phyloP scores from a whole-genome alignment of 805 yeast genomes.

The Tetrapisispora arboricola region DNA sequence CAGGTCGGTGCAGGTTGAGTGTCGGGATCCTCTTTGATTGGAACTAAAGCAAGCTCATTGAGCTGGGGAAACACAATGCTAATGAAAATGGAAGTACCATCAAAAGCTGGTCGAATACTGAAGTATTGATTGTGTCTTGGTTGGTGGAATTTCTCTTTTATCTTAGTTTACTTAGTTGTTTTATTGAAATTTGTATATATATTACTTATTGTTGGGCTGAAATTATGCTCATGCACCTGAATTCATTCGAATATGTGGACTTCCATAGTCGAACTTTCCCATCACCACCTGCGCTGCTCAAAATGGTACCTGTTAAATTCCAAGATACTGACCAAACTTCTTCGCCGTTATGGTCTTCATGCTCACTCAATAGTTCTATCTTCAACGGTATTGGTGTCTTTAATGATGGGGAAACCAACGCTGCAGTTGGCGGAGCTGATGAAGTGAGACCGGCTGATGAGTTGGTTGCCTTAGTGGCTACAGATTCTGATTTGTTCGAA shows the following conservation, averaged over 20 bases:
- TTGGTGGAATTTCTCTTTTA: too few species aligned
- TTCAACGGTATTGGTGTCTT: conserved; percentile 12
- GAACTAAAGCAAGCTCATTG: too few species aligned
- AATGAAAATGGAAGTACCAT: too few species aligned
- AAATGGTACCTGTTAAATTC: conserved; percentile 87
- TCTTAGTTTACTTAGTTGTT: too few species aligned
- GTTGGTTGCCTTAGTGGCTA: background rate
- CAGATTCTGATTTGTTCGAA: background rate
- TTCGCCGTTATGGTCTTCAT: conserved; percentile 72
- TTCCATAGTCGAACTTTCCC: conserved; percentile 91
- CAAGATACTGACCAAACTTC: conserved; percentile 96
- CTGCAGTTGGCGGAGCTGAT: background rate
- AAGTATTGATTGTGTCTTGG: too few species aligned
- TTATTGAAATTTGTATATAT: too few species aligned
- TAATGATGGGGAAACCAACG: background rate
- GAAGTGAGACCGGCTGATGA: background rate
- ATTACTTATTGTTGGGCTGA: conserved; percentile 28
- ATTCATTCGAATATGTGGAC: conserved; percentile 71
- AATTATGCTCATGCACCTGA: conserved; percentile 84
- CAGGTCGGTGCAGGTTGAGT: too few species aligned
- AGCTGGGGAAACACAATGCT: too few species aligned
- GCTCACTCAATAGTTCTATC: conserved; percentile 54
- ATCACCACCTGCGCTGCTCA: conserved; percentile 93
- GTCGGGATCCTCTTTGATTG: too few species aligned
- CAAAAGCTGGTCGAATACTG: too few species aligned